Percentiles rank a stretch among this genome's conserved stretches.
Conservation (phyloP, 2,329 filamentous ascomycete genomes). For the Cryphonectria naterciae region DNA sequence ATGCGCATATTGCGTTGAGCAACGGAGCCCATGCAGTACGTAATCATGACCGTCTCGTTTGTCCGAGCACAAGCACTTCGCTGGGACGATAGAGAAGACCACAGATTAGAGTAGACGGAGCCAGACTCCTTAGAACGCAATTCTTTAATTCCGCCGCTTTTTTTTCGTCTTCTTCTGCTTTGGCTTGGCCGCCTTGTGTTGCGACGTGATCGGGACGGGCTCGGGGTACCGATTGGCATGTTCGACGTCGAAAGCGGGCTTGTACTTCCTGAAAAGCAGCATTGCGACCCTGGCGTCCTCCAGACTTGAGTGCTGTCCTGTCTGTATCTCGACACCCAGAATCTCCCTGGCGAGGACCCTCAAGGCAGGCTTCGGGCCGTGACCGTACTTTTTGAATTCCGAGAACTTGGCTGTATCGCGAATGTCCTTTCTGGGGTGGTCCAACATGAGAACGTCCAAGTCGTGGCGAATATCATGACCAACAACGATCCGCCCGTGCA, state of each 20-base stretch:
- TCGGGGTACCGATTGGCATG: conserved; percentile 68
- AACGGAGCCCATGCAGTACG: conserved; percentile 9
- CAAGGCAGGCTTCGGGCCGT: conserved; percentile 72
- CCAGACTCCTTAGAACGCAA: conserved; percentile 7
- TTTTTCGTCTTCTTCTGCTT: conserved; percentile 51
- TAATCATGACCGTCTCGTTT: conserved; percentile 2
- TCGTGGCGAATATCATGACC: conserved; percentile 85
- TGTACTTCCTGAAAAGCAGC: conserved; percentile 82
- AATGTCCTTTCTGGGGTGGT: conserved; percentile 76
- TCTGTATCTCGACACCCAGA: conserved; percentile 65
- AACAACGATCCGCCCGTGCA: conserved; percentile 74
- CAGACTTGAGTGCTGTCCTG: conserved; percentile 67
- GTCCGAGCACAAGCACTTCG: conserved; percentile 5
- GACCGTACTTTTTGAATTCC: conserved; percentile 70
- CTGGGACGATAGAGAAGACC: not conserved
- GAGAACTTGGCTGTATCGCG: conserved; percentile 82
- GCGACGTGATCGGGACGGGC: conserved; percentile 27
- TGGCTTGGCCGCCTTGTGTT: conserved; percentile 37
- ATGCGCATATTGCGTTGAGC: not conserved
- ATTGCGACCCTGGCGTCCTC: conserved; percentile 89
- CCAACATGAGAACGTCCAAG: conserved; percentile 74
- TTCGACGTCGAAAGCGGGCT: conserved; percentile 83
- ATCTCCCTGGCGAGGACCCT: conserved; percentile 60
- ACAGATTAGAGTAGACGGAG: conserved; percentile 13
- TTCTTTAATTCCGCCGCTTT: conserved; percentile 39